A percentile compares a stretch with the other conserved stretches of the same genome.
These are phyloP conservation scores for Haplosporangium gracile DNA, from an alignment of 192 early-diverging fungal species.

Conservation along the genomic window DNA sequence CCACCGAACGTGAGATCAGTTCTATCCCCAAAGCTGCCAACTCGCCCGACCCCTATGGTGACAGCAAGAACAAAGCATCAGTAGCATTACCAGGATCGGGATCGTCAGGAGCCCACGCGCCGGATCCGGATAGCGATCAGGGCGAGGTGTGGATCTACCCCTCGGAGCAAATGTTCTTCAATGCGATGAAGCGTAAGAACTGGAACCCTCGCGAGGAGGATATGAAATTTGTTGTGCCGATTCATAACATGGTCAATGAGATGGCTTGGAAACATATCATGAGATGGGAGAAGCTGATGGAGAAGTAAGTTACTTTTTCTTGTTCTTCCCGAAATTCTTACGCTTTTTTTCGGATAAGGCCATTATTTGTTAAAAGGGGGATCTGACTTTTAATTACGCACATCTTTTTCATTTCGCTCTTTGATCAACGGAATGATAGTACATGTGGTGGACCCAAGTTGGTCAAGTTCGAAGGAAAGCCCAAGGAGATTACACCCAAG, in stretches of 20 bases:
- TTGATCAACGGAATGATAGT: slow-evolving; percentile 33
- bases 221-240: slow-evolving; percentile 91
- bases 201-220: slow-evolving; percentile 86
- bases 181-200: slow-evolving; percentile 94
- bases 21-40: slow-evolving; percentile 80
- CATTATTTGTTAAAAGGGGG: neutral
- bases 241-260: slow-evolving; percentile 96
- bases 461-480: slow-evolving; percentile 79
- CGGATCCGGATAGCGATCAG: slow-evolving; percentile 30
- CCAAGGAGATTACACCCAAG: slow-evolving; percentile 80
- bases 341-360: neutral
- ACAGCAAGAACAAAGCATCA: slow-evolving; percentile 53
- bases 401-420: neutral
- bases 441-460: slow-evolving; percentile 77
- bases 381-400: neutral
- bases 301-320: slow-evolving; percentile 55
- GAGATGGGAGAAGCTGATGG: slow-evolving; percentile 80
- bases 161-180: slow-evolving; percentile 96
- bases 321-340: neutral
- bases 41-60: slow-evolving; percentile 59
- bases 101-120: slow-evolving; percentile 26
- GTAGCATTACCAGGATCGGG: slow-evolving; percentile 39
- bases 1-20: slow-evolving; percentile 76
- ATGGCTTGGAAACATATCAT: slow-evolving; percentile 89
- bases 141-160: slow-evolving; percentile 88